Conservation (phyloP, 2,329 filamentous ascomycete genomes). For the Nannizziopsis barbatae region DNA sequence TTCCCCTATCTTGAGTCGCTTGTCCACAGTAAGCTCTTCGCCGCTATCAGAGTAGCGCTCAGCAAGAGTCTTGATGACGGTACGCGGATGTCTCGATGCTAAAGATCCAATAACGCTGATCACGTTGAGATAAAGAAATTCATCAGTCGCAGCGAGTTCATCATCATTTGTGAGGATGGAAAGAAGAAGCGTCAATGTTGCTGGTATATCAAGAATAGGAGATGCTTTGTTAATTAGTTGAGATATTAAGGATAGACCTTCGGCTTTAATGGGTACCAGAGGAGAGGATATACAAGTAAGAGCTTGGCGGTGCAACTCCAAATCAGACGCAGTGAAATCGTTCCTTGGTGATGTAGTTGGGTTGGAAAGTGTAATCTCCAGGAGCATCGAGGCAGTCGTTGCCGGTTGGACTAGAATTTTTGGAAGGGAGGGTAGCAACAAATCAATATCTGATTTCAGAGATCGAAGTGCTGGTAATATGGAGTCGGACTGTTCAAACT, state of each 20-base stretch:
- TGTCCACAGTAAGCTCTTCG: slow-evolving; percentile 30
- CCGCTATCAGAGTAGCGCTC: slow-evolving; percentile 31
- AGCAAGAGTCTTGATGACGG: slow-evolving; percentile 31
- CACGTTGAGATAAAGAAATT: slow-evolving; percentile 36
- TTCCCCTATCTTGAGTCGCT: slow-evolving; percentile 34
- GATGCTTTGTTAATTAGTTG: slow-evolving; percentile 32
- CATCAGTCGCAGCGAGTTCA: slow-evolving; percentile 30
- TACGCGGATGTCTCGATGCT: slow-evolving; percentile 33
- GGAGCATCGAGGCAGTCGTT: slow-evolving; percentile 33
- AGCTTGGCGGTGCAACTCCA: slow-evolving; percentile 33
- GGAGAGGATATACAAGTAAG: slow-evolving; percentile 32
- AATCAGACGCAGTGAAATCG: slow-evolving; percentile 25
- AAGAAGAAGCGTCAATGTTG: slow-evolving; percentile 31
- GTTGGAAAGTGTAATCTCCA: slow-evolving; percentile 31
- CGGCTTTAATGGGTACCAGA: slow-evolving; percentile 34
- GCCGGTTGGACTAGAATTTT: slow-evolving; percentile 27
- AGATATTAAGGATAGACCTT: slow-evolving; percentile 34
- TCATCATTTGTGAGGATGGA: slow-evolving; percentile 30
- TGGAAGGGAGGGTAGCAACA: slow-evolving; percentile 27
- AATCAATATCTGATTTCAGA: slow-evolving; percentile 29
- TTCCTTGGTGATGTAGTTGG: slow-evolving; percentile 19
- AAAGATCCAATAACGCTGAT: slow-evolving; percentile 33
- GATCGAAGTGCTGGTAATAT: slow-evolving; percentile 23
- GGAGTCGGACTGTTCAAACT: slow-evolving; percentile 27
- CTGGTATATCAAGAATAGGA: slow-evolving; percentile 35